Evolutionary conservation across 2,329 filamentous ascomycete genomes (phyloP).

Genomic region (Ceratocystis variospora): DNA sequence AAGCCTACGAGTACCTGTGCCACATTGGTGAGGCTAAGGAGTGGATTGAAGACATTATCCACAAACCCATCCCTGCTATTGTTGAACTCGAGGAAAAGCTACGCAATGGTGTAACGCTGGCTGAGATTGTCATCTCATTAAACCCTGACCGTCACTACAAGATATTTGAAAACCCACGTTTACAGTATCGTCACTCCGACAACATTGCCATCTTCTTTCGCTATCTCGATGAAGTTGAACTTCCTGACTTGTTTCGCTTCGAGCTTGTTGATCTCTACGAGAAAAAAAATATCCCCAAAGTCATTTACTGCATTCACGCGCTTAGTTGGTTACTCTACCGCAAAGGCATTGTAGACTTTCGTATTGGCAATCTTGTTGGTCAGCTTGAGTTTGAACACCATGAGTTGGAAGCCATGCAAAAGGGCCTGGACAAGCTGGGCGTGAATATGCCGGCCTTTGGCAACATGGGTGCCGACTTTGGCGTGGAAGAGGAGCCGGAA

Average conservation of each 20-base stretch:
- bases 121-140: slow-evolving; percentile 82
- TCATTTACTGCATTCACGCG: slow-evolving; percentile 97
- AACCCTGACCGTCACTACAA: slow-evolving; percentile 61
- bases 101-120: slow-evolving; percentile 82
- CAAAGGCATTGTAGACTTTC: slow-evolving; percentile 87
- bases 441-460: slow-evolving; percentile 95
- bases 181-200: slow-evolving; percentile 93
- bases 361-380: slow-evolving; percentile 90
- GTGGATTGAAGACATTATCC: slow-evolving; percentile 89
- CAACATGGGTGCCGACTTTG: slow-evolving; percentile 92
- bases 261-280: slow-evolving; percentile 96
- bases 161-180: slow-evolving; percentile 71
- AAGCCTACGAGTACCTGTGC: slow-evolving; percentile 96
- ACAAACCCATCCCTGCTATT: slow-evolving; percentile 75
- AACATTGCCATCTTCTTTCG: slow-evolving; percentile 95
- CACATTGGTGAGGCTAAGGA: slow-evolving; percentile 98
- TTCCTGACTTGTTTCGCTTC: slow-evolving; percentile 92
- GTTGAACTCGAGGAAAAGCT: slow-evolving; percentile 87
- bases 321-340: slow-evolving; percentile 94
- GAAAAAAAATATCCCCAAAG: slow-evolving; percentile 98
- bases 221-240: slow-evolving; percentile 77
- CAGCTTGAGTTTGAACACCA: slow-evolving; percentile 96
- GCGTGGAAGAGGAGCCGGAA: slow-evolving; percentile 62
- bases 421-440: slow-evolving; percentile 88
- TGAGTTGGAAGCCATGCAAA: slow-evolving; percentile 92